Base-by-base conservation (phyloP, 2,329 filamentous ascomycete species). In the Calonectria naviculata region DNA sequence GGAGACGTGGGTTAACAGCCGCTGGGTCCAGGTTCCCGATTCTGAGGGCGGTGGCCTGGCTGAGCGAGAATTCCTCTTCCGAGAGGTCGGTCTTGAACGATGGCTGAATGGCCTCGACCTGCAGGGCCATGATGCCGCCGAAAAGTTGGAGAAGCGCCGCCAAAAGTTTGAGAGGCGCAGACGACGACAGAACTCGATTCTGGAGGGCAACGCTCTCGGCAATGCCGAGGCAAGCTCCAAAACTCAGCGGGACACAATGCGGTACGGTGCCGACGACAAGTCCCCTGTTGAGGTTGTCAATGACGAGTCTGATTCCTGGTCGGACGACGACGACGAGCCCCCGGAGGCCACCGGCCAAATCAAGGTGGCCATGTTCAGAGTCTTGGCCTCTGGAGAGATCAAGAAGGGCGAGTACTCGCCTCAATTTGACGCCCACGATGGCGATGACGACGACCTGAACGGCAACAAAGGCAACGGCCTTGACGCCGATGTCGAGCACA, bases 351-450 rank as follows among this genome's bases (percentile, higher is more conserved):
- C 97, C 6, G 97, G 97, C 12, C 97, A 99, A 85, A 99, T 99
- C 86, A 98, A 98, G 85, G 95, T 99, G 21, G 95, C 96, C 73
- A 92, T 99, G 85, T 98, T 98, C 84, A 92, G 97, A 31, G 97
- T 99, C 10, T 87, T 98, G 54, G 97, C 97, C 2, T 98, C 95
- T 8, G 97, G 97, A 17, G 97, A 98, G 83, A 97, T 99, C 81
- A 98, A 98, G 85, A 94, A 95, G 80, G 97, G 97, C 73, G 97
- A 99, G 84, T 99, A 98, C 83, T 98, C 95, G 1, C 97, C 97
- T 15, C 97, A 98, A 80, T 98, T 98, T 75, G 95, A 98, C 81
- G 96, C 96, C 3, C 95, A 98, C 78, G 97, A 98, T 79, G 96
- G 98, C 73, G 95, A 98, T 73, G 95, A 98, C 67, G 92, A 93